A percentile compares a stretch with the other conserved stretches of the same genome.
phyloP scores from a whole-genome alignment of 2,329 filamentous ascomycete genomes.

The Ophiostoma tasmaniense region DNA sequence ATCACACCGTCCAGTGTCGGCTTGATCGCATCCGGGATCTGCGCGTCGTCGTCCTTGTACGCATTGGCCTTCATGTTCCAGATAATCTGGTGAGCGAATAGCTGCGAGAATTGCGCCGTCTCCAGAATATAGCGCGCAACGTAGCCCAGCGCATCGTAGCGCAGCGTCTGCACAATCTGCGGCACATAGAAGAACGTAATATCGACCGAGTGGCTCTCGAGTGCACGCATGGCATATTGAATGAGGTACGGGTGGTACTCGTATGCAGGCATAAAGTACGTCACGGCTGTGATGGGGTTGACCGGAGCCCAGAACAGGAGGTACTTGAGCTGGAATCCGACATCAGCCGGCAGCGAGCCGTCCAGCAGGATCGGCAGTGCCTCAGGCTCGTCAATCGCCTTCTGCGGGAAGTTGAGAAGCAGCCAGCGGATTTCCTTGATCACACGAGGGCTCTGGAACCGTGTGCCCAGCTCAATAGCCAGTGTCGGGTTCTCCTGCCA shows the following conservation, averaged over 20 bases:
- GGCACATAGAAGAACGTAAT: slow-evolving; percentile 98
- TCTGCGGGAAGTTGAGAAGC: slow-evolving; percentile 74
- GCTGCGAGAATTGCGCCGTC: slow-evolving; percentile 92
- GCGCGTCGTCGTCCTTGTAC: slow-evolving; percentile 91
- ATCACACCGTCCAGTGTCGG: slow-evolving; percentile 88
- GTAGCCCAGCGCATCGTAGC: slow-evolving; percentile 88
- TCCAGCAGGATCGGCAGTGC: slow-evolving; percentile 77
- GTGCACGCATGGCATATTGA: slow-evolving; percentile 90
- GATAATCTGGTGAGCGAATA: slow-evolving; percentile 98
- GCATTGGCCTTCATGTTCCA: slow-evolving; percentile 99
- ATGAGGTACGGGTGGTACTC: slow-evolving; percentile 86
- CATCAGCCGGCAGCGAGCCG: slow-evolving; percentile 64
- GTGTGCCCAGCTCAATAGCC: slow-evolving; percentile 72
- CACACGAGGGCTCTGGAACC: slow-evolving; percentile 69
- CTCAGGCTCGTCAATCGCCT: slow-evolving; percentile 70
- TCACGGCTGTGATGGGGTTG: slow-evolving; percentile 86
- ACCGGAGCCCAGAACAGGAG: slow-evolving; percentile 87
- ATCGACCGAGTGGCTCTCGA: slow-evolving; percentile 93
- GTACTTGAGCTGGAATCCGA: slow-evolving; percentile 83
- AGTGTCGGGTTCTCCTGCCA: slow-evolving; percentile 81
- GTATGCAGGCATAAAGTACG: slow-evolving; percentile 86
- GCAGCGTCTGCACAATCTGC: slow-evolving; percentile 90
- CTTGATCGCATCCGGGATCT: slow-evolving; percentile 86
- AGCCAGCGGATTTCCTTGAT: slow-evolving; percentile 69
- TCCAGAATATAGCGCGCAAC: slow-evolving; percentile 95